Base-by-base conservation (phyloP, 2,329 filamentous ascomycete genomes). In the Annulohypoxylon truncatum region DNA sequence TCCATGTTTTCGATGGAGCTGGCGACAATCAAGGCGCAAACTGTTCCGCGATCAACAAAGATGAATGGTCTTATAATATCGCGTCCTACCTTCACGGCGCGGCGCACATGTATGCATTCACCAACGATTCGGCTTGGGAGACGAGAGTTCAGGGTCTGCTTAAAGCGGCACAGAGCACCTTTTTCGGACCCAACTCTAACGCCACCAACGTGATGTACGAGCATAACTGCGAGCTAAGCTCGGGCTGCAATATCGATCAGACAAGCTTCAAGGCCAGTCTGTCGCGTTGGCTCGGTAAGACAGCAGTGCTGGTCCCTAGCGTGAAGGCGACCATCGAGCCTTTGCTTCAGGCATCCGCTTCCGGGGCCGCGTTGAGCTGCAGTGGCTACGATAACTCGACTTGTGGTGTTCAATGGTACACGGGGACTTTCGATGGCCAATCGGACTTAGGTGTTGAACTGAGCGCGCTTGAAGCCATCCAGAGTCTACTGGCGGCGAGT, bases 1-100 rank as follows among this genome's bases (percentile, higher is more conserved):
- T 72, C 61, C 71, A 71, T 54, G 75, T 82, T 24, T 79, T 64
- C 47, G 81, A 82, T 63, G 80, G 80, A 42, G 76, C 79, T 9
- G 74, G 75, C n/a, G 74, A 76, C 54, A 67, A 70, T 8, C 72
- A 68, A 7, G 63, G 51, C 10, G 76, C 78, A 15, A 81, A 80
- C 69, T 77, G 72, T 66, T 74, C 63, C 66, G 72, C 56, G 64
- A 38, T 70, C 28, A 69, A 65, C 61, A 47, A 56, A 33, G 65
- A 78, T 18, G 77, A 82, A 64, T 84, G 81, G 82, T 78, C 79
- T 0, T 81, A 80, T 68, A 83, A 82, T 70, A 75, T 76, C 24
- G 82, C 81, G n/a, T 74, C 77, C 4, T 79, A 78, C 66, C 71
- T 84, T 33, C 75, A 76, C 24, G 80, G 80, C 15, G 75, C 75